Evolutionary conservation across 202 grass and related monocot genomes (phyloP).

Genomic region (Tripidium arundinaceum): DNA sequence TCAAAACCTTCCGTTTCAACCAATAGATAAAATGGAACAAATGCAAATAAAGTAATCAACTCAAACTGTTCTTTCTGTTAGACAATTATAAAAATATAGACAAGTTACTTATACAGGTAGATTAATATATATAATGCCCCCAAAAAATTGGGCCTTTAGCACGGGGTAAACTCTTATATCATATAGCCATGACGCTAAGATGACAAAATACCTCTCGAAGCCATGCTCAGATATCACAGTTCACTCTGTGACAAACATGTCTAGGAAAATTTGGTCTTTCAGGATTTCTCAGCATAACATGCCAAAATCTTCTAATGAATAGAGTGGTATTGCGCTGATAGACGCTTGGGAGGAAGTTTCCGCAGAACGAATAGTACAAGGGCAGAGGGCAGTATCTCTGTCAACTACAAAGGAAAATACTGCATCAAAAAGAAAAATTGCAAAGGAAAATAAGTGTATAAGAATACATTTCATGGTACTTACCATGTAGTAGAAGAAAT

Average conservation of each 20-base stretch:
- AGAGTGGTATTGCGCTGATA: conserved; percentile 57
- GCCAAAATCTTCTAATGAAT: conserved; percentile 41
- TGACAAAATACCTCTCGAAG: conserved; percentile 28
- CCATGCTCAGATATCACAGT: conserved; percentile 11
- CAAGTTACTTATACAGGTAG: not conserved
- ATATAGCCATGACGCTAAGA: conserved; percentile 13
- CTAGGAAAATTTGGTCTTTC: not conserved
- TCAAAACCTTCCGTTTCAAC: not conserved
- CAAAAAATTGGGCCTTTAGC: not conserved
- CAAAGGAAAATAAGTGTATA: not conserved
- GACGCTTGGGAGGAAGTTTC: conserved; percentile 77
- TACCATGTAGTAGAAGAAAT: conserved; percentile 89
- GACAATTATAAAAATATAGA: not conserved
- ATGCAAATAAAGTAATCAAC: not conserved
- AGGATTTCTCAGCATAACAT: conserved; percentile 1
- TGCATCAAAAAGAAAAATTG: not conserved
- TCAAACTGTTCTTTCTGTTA: not conserved
- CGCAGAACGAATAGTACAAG: too few species aligned
- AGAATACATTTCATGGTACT: conserved; percentile 25
- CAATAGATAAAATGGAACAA: not conserved
- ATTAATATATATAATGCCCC: not conserved
- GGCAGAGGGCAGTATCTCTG: conserved; percentile 83
- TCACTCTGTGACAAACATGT: conserved; percentile 8
- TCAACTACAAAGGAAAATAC: conserved; percentile 43
- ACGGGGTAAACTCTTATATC: not conserved